Base-by-base conservation (phyloP, 208 protist genomes). In the Acanthamoeba lenticulata region DNA sequence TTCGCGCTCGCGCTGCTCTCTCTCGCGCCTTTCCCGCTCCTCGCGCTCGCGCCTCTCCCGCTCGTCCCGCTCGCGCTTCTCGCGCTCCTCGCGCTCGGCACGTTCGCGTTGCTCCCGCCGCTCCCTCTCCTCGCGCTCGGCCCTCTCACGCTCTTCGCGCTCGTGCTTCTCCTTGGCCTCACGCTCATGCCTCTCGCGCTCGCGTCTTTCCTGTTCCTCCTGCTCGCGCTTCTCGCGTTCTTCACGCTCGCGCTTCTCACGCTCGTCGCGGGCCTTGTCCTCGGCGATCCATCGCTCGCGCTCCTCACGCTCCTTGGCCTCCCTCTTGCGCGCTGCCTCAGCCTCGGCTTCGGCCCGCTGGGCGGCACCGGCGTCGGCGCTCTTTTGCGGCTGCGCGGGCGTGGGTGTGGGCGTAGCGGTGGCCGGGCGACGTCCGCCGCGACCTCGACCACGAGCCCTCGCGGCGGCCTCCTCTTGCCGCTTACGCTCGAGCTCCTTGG, bases 1-100 rank as follows among this genome's bases (percentile, higher is more conserved):
- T 13, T 47, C 34, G 19, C n/a, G 15, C 36, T 86, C 77, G 7
- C 42, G 15, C 19, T 47, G 9, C 77, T 86, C 77, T 7, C 45
- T 57, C 2, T 11, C 57, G 6, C 38, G 2, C 49, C n/a, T 15
- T 38, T 90, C 83, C 21, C 32, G 15, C 57, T 90, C 83, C 40
- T 90, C 83, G 34, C 83, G 47, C 47, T 69, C 83, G 11, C 57
- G 32, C 57, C 57, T 90, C 83, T 90, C 83, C 19, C 34, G 47
- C 36, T 69, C 57, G 21, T 90, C n/a, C 19, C 36, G 27, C 49
- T 65, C 77, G 15, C 45, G 13, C 34, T 47, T 36, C 32, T 90
- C 83, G 5, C 49, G 5, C 49, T 62, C 45, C 32, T 90, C 45
- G 29, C 62, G 52, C 52, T 60, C 52, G 21, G 52, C n/a, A n/a